Evolutionary conservation across 495 filamentous ascomycete species (phyloP).

Genomic region (Bacidia rubella): DNA sequence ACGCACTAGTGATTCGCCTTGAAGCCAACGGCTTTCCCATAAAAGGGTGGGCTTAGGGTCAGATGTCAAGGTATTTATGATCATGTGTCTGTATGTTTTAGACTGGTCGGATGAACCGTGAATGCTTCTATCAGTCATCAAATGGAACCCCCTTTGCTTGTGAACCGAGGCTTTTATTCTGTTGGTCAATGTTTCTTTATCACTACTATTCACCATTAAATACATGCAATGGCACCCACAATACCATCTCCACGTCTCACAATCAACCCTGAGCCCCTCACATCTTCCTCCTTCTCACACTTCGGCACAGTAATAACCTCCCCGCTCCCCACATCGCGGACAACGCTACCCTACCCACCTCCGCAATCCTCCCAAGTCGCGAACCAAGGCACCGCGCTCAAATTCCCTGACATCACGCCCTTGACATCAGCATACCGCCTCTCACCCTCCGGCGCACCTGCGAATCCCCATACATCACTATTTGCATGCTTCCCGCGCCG

Average conservation of each 20-base stretch:
- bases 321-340: constrained; percentile 37
- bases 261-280: constrained; percentile 43
- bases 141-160: too few relatives aligned
- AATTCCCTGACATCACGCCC: constrained; percentile 66
- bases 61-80: too few relatives aligned
- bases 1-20: too few relatives aligned
- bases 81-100: too few relatives aligned
- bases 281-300: constrained; percentile 49
- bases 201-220: not conserved
- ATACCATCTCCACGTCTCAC: constrained; percentile 3
- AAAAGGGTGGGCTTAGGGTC: too few relatives aligned
- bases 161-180: too few relatives aligned
- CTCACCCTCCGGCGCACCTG: constrained; percentile 48
- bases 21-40: too few relatives aligned
- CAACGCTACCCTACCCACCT: constrained; percentile 24
- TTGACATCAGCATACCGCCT: constrained; percentile 51
- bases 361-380: constrained; percentile 29
- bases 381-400: constrained; percentile 82
- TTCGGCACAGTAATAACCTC: constrained; percentile 79
- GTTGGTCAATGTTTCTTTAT: too few relatives aligned
- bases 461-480: constrained; percentile 62
- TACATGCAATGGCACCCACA: constrained; percentile 4
- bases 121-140: too few relatives aligned
- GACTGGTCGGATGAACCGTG: too few relatives aligned
- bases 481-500: constrained; percentile 71